Evolutionary conservation across 768 basidiomycete species (phyloP).

Genomic region (Suillus americanus): DNA sequence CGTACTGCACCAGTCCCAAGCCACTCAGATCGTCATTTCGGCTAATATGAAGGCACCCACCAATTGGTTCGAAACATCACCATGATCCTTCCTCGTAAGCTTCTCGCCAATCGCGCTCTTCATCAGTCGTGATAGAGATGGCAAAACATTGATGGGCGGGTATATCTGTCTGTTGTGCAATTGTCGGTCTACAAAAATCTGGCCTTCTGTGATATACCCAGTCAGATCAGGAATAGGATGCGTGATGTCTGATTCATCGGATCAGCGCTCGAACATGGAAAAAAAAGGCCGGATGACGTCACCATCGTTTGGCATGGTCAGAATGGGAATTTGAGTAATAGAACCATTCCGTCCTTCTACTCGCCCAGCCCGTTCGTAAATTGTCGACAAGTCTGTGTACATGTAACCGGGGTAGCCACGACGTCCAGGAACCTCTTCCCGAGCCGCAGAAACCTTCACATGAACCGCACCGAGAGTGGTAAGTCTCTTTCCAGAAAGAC

Average conservation of each 20-base stretch:
- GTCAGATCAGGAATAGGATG: slow-evolving; percentile 99
- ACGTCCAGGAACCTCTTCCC: slow-evolving; percentile 98
- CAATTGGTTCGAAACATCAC: slow-evolving; percentile 98
- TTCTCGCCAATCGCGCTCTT: slow-evolving; percentile 99
- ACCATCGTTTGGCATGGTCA: slow-evolving; percentile 99
- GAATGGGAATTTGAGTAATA: slow-evolving; percentile 98
- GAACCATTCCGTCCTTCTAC: slow-evolving; percentile 97
- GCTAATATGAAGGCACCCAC: slow-evolving; percentile 41
- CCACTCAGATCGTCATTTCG: slow-evolving; percentile 13
- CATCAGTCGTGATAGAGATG: slow-evolving; percentile 98
- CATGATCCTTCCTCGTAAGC: slow-evolving; percentile 96
- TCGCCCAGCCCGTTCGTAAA: slow-evolving; percentile 99
- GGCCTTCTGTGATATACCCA: slow-evolving; percentile 99
- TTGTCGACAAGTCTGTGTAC: slow-evolving; percentile 99
- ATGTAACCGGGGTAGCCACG: slow-evolving; percentile 98
- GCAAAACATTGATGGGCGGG: slow-evolving; percentile 98
- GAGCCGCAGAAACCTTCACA: slow-evolving; percentile 83
- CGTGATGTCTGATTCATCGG: slow-evolving; percentile 79
- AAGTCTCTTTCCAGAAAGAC: slow-evolving; percentile 1
- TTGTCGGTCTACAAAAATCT: slow-evolving; percentile 98
- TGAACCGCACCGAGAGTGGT: slow-evolving; percentile 9
- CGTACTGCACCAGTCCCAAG: slow-evolving; percentile 59
- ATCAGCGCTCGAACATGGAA: slow-evolving; percentile 22
- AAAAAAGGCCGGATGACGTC: slow-evolving; percentile 29
- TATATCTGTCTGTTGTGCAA: slow-evolving; percentile 97